Conservation (phyloP, 2,329 filamentous ascomycete species). For the Alternaria consortialis region DNA sequence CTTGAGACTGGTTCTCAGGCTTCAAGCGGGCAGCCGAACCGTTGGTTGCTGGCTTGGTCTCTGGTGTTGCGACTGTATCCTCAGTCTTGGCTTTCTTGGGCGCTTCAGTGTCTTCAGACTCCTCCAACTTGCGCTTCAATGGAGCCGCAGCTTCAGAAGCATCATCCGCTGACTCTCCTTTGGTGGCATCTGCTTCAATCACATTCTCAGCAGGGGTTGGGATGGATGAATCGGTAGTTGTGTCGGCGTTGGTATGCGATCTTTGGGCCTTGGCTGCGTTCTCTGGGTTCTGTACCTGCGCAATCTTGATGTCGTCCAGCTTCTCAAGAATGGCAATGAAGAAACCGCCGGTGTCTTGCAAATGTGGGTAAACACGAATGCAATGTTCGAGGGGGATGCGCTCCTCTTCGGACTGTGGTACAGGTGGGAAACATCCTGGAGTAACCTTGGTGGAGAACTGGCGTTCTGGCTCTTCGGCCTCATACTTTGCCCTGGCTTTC, state of each 20-base stretch:
- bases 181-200: slow-evolving; percentile 33
- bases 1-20: slow-evolving; percentile 59
- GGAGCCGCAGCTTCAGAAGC: slow-evolving; percentile 21
- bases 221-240: slow-evolving; percentile 29
- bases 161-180: slow-evolving; percentile 22
- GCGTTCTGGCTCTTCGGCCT: slow-evolving; percentile 67
- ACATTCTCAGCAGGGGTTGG: slow-evolving; percentile 39
- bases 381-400: slow-evolving; percentile 84
- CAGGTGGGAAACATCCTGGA: slow-evolving; percentile 83
- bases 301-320: slow-evolving; percentile 68
- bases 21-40: slow-evolving; percentile 46
- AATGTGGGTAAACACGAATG: slow-evolving; percentile 92
- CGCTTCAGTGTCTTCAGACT: slow-evolving; percentile 37
- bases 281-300: slow-evolving; percentile 39
- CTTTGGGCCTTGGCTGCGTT: slow-evolving; percentile 38
- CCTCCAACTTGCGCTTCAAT: slow-evolving; percentile 54
- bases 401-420: slow-evolving; percentile 61
- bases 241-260: slow-evolving; percentile 24
- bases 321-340: slow-evolving; percentile 97
- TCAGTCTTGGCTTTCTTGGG: slow-evolving; percentile 50
- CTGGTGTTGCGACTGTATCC: slow-evolving; percentile 11
- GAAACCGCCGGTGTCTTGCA: slow-evolving; percentile 96
- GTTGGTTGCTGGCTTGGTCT: slow-evolving; percentile 24
- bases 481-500: slow-evolving; percentile 69
- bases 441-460: slow-evolving; percentile 61